Conservation (phyloP, 257 asterid species). For the Solanum neorickii region DNA sequence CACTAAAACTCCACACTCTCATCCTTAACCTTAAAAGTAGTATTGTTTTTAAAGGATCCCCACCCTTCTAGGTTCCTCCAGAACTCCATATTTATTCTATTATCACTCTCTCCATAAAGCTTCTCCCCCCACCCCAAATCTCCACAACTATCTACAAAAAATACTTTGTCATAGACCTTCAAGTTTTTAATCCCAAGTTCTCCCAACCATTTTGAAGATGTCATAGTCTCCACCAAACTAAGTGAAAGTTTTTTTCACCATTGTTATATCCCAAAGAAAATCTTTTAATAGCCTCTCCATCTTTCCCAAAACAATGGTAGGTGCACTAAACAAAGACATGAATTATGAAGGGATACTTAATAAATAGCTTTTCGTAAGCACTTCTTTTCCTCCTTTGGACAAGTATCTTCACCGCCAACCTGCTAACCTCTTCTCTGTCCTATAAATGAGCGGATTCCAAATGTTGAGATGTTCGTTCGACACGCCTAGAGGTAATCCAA, state of each 20-base stretch:
- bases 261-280: background rate
- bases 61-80: background rate
- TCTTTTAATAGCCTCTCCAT: background rate
- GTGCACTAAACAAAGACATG: background rate
- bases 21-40: background rate
- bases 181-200: background rate
- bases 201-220: background rate
- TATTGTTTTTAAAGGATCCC: background rate
- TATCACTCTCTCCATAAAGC: background rate
- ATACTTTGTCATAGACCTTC: background rate
- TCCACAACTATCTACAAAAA: background rate
- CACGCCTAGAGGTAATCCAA: background rate
- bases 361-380: background rate
- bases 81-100: background rate
- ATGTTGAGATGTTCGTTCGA: background rate
- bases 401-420: background rate
- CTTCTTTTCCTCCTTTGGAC: background rate
- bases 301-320: background rate
- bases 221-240: background rate
- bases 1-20: background rate
- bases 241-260: background rate
- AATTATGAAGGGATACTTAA: background rate
- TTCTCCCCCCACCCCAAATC: background rate
- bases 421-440: background rate
- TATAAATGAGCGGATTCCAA: background rate